Evolutionary conservation across 2,329 filamentous ascomycete genomes (phyloP).

Genomic region (Cytospora schulzeri): DNA sequence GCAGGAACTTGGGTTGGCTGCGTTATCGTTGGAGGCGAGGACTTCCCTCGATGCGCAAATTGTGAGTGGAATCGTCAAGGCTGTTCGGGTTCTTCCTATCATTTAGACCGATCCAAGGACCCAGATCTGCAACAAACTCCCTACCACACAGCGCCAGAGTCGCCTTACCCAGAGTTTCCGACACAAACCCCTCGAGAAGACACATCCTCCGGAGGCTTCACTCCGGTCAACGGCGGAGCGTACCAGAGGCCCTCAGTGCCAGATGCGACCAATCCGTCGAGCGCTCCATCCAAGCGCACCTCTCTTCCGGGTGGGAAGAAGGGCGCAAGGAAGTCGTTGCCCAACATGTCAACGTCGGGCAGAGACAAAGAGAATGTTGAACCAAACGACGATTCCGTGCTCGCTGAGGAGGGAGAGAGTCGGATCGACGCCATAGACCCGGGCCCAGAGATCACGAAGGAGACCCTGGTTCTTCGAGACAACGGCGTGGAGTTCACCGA

Average conservation of each 20-base stretch:
- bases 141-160: not conserved
- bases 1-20: constrained; percentile 50
- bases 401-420: constrained; percentile 20
- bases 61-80: constrained; percentile 51
- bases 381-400: constrained; percentile 15
- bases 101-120: constrained; percentile 20
- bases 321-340: constrained; percentile 22
- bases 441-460: constrained; percentile 47
- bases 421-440: constrained; percentile 24
- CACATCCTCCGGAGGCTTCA: constrained; percentile 29
- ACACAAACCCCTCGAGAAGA: constrained; percentile 18
- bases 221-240: constrained; percentile 30
- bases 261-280: constrained; percentile 6
- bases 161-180: constrained; percentile 12
- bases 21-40: constrained; percentile 44
- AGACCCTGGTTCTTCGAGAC: constrained; percentile 48
- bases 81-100: constrained; percentile 26
- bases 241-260: not conserved
- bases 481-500: constrained; percentile 53
- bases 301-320: constrained; percentile 24
- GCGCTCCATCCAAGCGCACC: constrained; percentile 20
- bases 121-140: constrained; percentile 7
- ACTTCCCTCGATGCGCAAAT: constrained; percentile 53
- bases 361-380: constrained; percentile 22
- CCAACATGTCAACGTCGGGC: constrained; percentile 19